phyloP scores from a whole-genome alignment of 441 rosid species.

The Gossypium trilobum region DNA sequence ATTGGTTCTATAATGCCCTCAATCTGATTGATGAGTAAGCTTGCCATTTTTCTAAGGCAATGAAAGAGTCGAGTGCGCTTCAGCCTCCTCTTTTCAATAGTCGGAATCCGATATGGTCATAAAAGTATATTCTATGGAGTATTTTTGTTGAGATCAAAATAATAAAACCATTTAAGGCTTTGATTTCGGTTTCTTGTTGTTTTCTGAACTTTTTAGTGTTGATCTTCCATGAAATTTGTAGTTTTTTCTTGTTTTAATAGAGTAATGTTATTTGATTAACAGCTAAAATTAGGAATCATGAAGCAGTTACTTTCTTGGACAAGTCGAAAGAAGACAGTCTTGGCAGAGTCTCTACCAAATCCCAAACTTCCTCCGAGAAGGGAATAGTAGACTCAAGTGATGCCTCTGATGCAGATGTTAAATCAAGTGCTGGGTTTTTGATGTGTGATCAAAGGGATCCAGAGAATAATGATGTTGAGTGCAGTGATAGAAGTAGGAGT shows the following conservation, averaged over 20 bases:
- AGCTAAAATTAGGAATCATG: slow-evolving; percentile 30
- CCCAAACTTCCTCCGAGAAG: slow-evolving; percentile 29
- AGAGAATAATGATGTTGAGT: slow-evolving; percentile 11
- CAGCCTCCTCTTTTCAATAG: background rate
- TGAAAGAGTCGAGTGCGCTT: background rate
- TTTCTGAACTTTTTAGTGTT: background rate
- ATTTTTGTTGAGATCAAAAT: background rate
- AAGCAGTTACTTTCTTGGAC: slow-evolving; percentile 29
- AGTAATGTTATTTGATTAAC: background rate
- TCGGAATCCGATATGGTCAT: background rate
- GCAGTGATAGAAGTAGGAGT: slow-evolving; percentile 20
- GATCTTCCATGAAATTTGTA: background rate
- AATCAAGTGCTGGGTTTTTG: slow-evolving; percentile 32
- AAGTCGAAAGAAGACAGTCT: slow-evolving; percentile 33
- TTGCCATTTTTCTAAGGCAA: background rate
- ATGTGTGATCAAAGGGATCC: slow-evolving; percentile 19
- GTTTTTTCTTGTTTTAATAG: slow-evolving; percentile 8
- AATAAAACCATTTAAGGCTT: slow-evolving; percentile 19
- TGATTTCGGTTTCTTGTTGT: slow-evolving; percentile 13
- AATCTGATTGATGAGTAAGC: background rate
- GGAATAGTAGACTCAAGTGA: slow-evolving; percentile 30
- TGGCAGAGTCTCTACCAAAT: slow-evolving; percentile 30
- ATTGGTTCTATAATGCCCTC: background rate
- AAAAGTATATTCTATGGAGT: background rate
- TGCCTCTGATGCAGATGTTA: slow-evolving; percentile 38